Evolutionary conservation across 139 green algal genomes (phyloP), one percentile per base, ranked within the genome.

Genomic region (Astrephomene gubernaculifera): DNA sequence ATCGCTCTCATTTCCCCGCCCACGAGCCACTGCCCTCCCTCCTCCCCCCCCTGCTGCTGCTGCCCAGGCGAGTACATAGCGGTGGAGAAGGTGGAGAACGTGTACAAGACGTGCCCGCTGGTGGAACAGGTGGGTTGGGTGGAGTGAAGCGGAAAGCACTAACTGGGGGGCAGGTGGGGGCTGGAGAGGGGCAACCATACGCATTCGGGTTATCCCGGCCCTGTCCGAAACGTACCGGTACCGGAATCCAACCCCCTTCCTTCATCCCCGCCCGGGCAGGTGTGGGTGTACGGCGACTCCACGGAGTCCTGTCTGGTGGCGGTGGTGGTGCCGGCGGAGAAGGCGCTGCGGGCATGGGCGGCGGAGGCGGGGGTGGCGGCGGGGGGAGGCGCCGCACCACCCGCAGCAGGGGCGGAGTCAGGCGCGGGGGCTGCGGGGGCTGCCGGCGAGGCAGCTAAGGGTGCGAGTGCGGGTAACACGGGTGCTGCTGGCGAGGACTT

Each of bases 11-110:
- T n/a, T n/a, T 12, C 49, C 49, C 49, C 14, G 14, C 14, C 49
- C 49, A 17, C 49, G 49, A 17, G 17, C 49, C 49, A 57, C 49
- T 57, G 14, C 49, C 49, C 49, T 25, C 53, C 53, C 45, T 35
- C 14, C 33, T 27, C 29, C 54, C 60, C 60, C 8, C 21, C 21
- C 25, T 8, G 21, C 21, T 67, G 8, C 8, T 67, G 21, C 21
- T 14, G 25, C 60, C 43, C 87, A 94, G 90, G 88, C 33, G 92
- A 94, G 83, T 94, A 95, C 79, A 87, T 95, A 60, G 95, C 93
- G 25, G 95, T 96, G 52, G 97, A 99, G 93, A 95, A 96, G 71
- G 71, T 99, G 76, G 97, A 99, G 92, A 92, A 90, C 54, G 90
- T 92, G 73, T 98, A 95, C 87, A 93, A 92, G 81, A 82, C 90